Percentiles rank a stretch among this genome's conserved stretches.
Evolutionary conservation across 331 rosid genomes (phyloP).

Genomic region (Pyrus hybrid): DNA sequence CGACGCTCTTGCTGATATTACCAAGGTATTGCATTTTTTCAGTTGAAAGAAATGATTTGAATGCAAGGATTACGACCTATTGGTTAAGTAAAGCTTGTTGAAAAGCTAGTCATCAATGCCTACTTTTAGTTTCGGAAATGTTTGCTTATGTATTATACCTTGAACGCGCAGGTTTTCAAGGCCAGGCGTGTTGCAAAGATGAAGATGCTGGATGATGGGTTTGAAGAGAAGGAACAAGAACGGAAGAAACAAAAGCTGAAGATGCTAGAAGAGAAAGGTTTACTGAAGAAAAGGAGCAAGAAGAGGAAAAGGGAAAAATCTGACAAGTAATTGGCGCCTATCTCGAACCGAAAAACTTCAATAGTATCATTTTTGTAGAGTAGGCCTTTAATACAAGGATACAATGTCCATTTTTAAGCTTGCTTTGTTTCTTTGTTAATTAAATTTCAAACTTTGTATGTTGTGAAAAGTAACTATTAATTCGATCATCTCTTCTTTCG

Average conservation of each 20-base stretch:
- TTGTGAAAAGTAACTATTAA: neutral
- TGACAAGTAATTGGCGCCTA: too few species aligned
- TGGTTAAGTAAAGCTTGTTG: neutral
- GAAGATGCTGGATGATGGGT: slow-evolving; percentile 79
- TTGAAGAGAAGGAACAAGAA: slow-evolving; percentile 63
- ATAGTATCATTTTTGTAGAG: slow-evolving; percentile 1
- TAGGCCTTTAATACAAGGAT: neutral
- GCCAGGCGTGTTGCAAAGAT: slow-evolving; percentile 68
- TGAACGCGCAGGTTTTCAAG: slow-evolving; percentile 51
- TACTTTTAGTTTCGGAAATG: neutral
- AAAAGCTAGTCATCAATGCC: neutral
- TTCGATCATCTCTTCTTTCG: too few species aligned
- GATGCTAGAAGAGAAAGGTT: slow-evolving; percentile 61
- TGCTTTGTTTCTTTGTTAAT: neutral
- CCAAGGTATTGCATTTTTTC: slow-evolving; percentile 29
- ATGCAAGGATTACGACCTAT: neutral
- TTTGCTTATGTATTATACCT: neutral
- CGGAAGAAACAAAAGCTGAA: slow-evolving; percentile 57
- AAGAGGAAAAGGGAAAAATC: slow-evolving; percentile 31
- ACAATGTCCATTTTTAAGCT: neutral
- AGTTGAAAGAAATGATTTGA: neutral
- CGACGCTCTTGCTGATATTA: slow-evolving; percentile 56
- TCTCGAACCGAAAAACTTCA: neutral
- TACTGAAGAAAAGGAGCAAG: slow-evolving; percentile 43
- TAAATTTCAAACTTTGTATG: neutral